phyloP scores from a whole-genome alignment of 257 asterid genomes.

The Verbena officinalis region DNA sequence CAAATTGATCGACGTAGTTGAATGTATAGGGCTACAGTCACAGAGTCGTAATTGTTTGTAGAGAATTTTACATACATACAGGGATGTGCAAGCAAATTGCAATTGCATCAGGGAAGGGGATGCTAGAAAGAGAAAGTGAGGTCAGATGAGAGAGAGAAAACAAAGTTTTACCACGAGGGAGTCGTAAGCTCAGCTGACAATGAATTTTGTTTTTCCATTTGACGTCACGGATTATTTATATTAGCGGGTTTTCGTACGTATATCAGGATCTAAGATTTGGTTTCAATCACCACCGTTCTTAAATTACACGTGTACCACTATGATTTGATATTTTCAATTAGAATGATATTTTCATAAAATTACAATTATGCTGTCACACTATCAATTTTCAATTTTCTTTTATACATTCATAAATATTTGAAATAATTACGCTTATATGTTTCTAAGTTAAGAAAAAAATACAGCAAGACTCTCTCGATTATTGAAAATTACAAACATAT shows the following conservation, averaged over 20 bases:
- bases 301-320: too few relatives aligned
- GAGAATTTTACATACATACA: neutral
- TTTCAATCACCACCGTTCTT: neutral
- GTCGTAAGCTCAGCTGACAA: neutral
- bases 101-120: neutral
- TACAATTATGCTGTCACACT: too few relatives aligned
- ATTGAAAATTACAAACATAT: too few relatives aligned
- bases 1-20: neutral
- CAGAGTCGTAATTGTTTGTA: slow-evolving; percentile 1
- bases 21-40: neutral
- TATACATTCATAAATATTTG: too few relatives aligned
- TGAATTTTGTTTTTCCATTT: neutral
- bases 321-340: too few relatives aligned
- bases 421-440: too few relatives aligned
- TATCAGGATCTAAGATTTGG: slow-evolving; percentile 1
- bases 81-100: neutral
- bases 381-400: too few relatives aligned
- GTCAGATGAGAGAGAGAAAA: slow-evolving; percentile 44
- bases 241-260: neutral
- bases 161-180: neutral
- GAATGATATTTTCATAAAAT: too few relatives aligned
- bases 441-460: too few relatives aligned
- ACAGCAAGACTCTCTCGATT: too few relatives aligned
- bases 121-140: slow-evolving; percentile 24
- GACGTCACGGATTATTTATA: neutral